Conservation (phyloP, 2,329 filamentous ascomycete species). For the Pestalotiopsis sp. region DNA sequence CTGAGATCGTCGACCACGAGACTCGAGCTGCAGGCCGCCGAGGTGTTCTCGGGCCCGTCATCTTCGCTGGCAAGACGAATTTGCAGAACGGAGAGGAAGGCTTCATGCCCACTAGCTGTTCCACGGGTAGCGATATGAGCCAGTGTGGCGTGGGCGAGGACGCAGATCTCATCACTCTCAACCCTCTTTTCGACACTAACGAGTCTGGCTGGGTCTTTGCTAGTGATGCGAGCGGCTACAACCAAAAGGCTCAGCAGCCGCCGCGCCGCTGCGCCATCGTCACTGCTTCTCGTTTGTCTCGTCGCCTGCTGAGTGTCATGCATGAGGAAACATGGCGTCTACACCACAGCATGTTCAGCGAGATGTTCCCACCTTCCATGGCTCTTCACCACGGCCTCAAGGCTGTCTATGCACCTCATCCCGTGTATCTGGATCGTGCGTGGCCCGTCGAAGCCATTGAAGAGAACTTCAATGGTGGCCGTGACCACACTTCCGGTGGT, state of each 20-base stretch:
- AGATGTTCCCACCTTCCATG: slow-evolving; percentile 75
- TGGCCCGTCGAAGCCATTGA: slow-evolving; percentile 74
- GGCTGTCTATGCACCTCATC: slow-evolving; percentile 79
- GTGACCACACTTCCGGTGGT: slow-evolving; percentile 66
- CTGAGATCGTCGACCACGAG: slow-evolving; percentile 63
- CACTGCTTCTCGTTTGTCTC: slow-evolving; percentile 68
- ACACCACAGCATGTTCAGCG: slow-evolving; percentile 73
- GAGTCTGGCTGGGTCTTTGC: slow-evolving; percentile 74
- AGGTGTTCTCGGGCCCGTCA: slow-evolving; percentile 71
- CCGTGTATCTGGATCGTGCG: slow-evolving; percentile 75
- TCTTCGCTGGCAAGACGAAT: slow-evolving; percentile 47
- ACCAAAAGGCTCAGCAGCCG: slow-evolving; percentile 50
- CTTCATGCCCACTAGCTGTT: slow-evolving; percentile 57
- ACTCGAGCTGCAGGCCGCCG: slow-evolving; percentile 50
- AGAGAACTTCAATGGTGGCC: slow-evolving; percentile 76
- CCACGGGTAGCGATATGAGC: slow-evolving; percentile 48
- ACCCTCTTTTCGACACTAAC: slow-evolving; percentile 74
- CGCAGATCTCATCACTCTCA: slow-evolving; percentile 76
- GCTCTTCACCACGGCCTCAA: slow-evolving; percentile 78
- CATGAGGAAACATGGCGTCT: slow-evolving; percentile 71
- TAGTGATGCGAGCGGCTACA: slow-evolving; percentile 71
- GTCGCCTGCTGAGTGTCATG: slow-evolving; percentile 69
- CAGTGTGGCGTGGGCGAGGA: slow-evolving; percentile 71
- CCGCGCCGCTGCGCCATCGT: slow-evolving; percentile 73
- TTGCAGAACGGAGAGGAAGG: slow-evolving; percentile 55